Evolutionary conservation across 768 basidiomycete genomes (phyloP).

Genomic region (Macrolepiota albuminosa): DNA sequence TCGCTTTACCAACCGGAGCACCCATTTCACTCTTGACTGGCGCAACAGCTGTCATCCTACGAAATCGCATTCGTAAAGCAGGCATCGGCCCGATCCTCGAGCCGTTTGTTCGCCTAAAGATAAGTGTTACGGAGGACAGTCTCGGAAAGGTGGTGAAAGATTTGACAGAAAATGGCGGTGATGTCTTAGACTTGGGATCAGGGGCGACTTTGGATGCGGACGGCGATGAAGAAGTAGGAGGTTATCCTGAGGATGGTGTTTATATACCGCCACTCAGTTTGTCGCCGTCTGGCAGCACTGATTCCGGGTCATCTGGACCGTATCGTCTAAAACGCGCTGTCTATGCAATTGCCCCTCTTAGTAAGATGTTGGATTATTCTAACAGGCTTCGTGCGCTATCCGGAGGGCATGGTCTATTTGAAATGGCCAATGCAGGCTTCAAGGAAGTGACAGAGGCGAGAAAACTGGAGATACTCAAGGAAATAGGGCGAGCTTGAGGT

Average conservation of each 20-base stretch:
- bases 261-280: constrained; percentile 75
- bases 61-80: constrained; percentile 53
- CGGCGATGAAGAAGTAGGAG: constrained; percentile 33
- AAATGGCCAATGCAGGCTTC: constrained; percentile 79
- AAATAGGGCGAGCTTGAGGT: constrained; percentile 67
- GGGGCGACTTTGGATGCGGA: constrained; percentile 30
- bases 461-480: constrained; percentile 67
- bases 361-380: constrained; percentile 77
- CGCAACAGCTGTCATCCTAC: constrained; percentile 60
- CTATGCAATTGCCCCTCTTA: constrained; percentile 71
- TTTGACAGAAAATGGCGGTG: constrained; percentile 79
- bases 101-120: constrained; percentile 68
- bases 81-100: constrained; percentile 76
- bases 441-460: constrained; percentile 56
- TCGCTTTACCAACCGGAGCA: constrained; percentile 36
- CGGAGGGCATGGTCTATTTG: constrained; percentile 78
- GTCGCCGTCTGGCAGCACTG: constrained; percentile 57
- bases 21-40: constrained; percentile 56
- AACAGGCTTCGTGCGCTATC: constrained; percentile 73
- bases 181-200: constrained; percentile 62
- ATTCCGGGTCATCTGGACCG: constrained; percentile 23
- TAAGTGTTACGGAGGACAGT: constrained; percentile 59
- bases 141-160: constrained; percentile 81
- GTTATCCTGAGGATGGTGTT: constrained; percentile 56
- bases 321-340: constrained; percentile 59